A percentile compares a stretch with the other conserved stretches of the same genome.
These are phyloP conservation scores for grape (Vitis vinifera) DNA, from an alignment of 164 flowering plant species.

Conservation along the genomic window ASM3070453v1 NC_081815.1:6362001-6362500, in stretches of 20 bases:
- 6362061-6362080: too few species aligned
- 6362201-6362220: too few species aligned
- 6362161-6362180: too few species aligned
- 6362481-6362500: constrained; percentile 76
- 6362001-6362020: too few species aligned
- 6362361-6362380: not conserved
- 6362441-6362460: constrained; percentile 78
- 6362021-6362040: too few species aligned
- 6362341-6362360: not conserved
- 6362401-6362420: constrained; percentile 74
- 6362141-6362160: too few species aligned
- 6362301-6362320: constrained; percentile 93
- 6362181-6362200: too few species aligned
- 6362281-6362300: constrained; percentile 98
- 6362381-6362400: constrained; percentile 53
- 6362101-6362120: too few species aligned
- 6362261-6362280: constrained; percentile 79
- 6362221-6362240: constrained; percentile 48
- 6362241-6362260: constrained; percentile 97
- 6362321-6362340: constrained; percentile 18
- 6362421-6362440: constrained; percentile 62
- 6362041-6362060: too few species aligned
- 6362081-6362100: too few species aligned
- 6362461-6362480: constrained; percentile 81
- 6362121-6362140: too few species aligned